These are phyloP conservation scores for Rosellinia necatrix DNA, from an alignment of 2,329 filamentous ascomycete species.

Conservation along the genomic window DNA sequence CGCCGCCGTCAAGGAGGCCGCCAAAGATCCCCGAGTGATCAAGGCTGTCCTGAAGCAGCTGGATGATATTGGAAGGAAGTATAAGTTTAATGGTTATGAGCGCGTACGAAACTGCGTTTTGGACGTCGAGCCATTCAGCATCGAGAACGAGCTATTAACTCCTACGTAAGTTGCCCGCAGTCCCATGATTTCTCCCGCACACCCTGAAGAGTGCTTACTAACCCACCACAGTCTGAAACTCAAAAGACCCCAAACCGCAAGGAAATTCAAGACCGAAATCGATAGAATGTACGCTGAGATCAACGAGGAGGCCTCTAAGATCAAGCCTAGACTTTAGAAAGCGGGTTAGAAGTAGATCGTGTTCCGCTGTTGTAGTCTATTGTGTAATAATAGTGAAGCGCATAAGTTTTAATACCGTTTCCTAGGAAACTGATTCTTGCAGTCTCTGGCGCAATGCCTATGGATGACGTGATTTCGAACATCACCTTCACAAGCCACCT, in stretches of 20 bases:
- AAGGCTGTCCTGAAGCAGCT: constrained; percentile 78
- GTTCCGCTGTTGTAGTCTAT: constrained; percentile 2
- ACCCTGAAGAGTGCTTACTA: constrained; percentile 17
- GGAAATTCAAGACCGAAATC: constrained; percentile 57
- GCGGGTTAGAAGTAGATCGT: not conserved
- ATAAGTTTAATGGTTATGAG: constrained; percentile 93
- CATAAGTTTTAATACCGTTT: constrained; percentile 7
- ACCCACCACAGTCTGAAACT: constrained; percentile 56
- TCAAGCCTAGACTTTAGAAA: constrained; percentile 53
- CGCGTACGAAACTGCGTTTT: constrained; percentile 75
- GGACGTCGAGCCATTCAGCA: constrained; percentile 85
- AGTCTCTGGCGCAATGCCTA: not conserved
- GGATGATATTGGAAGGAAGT: constrained; percentile 75
- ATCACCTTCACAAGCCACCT: too few species aligned
- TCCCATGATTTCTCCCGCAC: constrained; percentile 1
- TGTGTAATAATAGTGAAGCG: constrained; percentile 13
- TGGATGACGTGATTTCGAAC: too few species aligned
- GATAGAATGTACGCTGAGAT: constrained; percentile 63
- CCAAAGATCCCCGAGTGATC: constrained; percentile 70
- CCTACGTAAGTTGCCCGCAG: constrained; percentile 69
- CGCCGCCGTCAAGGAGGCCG: constrained; percentile 68
- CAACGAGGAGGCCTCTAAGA: constrained; percentile 43
- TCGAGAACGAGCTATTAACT: constrained; percentile 89
- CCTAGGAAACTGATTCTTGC: not conserved
- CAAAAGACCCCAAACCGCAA: constrained; percentile 61